Conservation (phyloP, 352 stramenopile genomes). For the Pythium apleroticum region DNA sequence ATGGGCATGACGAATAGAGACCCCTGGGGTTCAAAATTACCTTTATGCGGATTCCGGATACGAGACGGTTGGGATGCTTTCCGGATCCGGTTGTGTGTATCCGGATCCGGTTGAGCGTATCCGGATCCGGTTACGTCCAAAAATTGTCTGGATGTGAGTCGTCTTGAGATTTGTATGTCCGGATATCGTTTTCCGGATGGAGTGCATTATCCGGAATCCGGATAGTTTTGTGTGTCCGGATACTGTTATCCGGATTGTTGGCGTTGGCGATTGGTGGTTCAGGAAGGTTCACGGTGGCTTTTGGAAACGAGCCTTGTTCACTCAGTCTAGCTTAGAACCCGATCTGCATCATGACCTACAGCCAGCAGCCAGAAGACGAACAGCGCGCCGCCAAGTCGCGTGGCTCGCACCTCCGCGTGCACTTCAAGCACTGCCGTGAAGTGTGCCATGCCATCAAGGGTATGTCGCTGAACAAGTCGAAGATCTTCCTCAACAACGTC, state of each 20-base stretch:
- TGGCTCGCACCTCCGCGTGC: constrained; percentile 96
- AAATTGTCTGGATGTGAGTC: too few species aligned
- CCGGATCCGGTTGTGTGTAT: constrained; percentile 23
- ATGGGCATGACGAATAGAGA: neutral
- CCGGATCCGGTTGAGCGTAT: constrained; percentile 13
- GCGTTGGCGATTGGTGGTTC: constrained; percentile 62
- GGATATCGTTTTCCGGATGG: constrained; percentile 4
- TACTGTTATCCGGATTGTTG: constrained; percentile 27
- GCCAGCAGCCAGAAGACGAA: constrained; percentile 89
- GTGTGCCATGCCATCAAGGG: constrained; percentile 98
- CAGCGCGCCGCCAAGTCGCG: constrained; percentile 93
- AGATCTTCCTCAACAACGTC: constrained; percentile 96
- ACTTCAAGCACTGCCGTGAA: constrained; percentile 99
- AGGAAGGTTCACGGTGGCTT: constrained; percentile 27
- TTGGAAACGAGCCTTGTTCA: neutral
- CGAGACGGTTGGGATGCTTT: too few species aligned
- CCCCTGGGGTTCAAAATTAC: neutral
- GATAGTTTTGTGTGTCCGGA: constrained; percentile 21
- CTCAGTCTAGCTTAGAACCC: constrained; percentile 61
- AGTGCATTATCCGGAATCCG: constrained; percentile 13
- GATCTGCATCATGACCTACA: constrained; percentile 86
- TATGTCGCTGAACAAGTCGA: constrained; percentile 95
- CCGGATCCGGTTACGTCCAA: constrained; percentile 20
- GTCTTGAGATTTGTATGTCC: too few species aligned
- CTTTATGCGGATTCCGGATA: constrained; percentile 9